Evolutionary conservation across 2,329 filamentous ascomycete genomes (phyloP).

Genomic region (Corynespora cassiicola): DNA sequence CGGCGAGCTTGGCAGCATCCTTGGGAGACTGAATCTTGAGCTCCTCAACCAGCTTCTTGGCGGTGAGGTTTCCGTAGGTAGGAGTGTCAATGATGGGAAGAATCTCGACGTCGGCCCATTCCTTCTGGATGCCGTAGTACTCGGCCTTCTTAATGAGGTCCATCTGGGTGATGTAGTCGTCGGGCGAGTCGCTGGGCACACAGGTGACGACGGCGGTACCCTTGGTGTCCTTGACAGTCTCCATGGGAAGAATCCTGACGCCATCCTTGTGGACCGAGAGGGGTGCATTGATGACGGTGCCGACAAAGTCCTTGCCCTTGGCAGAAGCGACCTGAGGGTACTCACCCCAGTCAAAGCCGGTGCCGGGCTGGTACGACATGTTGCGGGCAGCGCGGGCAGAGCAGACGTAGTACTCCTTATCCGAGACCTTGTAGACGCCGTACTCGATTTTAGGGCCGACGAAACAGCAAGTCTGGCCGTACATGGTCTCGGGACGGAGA

Average conservation of each 20-base stretch:
- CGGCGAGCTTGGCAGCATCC: slow-evolving; percentile 85
- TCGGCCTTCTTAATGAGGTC: slow-evolving; percentile 95
- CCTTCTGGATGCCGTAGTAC: slow-evolving; percentile 91
- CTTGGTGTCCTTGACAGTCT: slow-evolving; percentile 88
- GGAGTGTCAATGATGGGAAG: slow-evolving; percentile 79
- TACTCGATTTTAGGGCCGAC: slow-evolving; percentile 90
- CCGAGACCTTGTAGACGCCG: slow-evolving; percentile 77
- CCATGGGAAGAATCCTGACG: slow-evolving; percentile 93
- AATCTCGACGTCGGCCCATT: slow-evolving; percentile 89
- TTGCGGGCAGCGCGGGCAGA: slow-evolving; percentile 87
- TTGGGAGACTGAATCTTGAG: slow-evolving; percentile 98
- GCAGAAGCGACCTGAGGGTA: slow-evolving; percentile 78
- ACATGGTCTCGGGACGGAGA: slow-evolving; percentile 96
- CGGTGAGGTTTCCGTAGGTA: slow-evolving; percentile 83
- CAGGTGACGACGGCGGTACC: slow-evolving; percentile 96
- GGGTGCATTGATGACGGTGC: slow-evolving; percentile 88
- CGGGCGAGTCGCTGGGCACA: slow-evolving; percentile 93
- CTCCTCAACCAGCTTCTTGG: slow-evolving; percentile 83
- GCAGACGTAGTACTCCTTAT: slow-evolving; percentile 78
- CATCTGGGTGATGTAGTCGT: slow-evolving; percentile 88
- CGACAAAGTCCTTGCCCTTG: slow-evolving; percentile 79
- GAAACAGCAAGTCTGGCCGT: slow-evolving; percentile 95
- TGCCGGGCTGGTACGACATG: slow-evolving; percentile 87
- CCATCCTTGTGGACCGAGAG: slow-evolving; percentile 80
- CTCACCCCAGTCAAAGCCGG: slow-evolving; percentile 78